Conservation (phyloP, 208 protist genomes). For the Trypanosoma melophagium region DNA sequence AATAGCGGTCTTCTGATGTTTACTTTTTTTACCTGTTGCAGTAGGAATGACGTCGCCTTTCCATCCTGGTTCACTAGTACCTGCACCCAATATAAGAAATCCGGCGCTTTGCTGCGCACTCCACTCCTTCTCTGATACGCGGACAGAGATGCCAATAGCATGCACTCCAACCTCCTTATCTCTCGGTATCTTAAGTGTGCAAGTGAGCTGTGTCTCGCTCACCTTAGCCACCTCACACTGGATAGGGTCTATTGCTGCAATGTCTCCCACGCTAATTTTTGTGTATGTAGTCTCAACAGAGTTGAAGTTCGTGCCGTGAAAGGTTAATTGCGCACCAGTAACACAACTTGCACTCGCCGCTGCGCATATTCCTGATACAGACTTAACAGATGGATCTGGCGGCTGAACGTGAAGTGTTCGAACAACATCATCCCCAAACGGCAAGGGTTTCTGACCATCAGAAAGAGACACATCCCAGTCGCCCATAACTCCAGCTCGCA, state of each 20-base stretch:
- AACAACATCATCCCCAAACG: background rate
- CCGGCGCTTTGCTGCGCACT: conserved; percentile 6
- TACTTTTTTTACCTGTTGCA: conserved; percentile 1
- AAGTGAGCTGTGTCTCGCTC: conserved; percentile 8
- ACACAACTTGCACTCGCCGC: conserved; percentile 16
- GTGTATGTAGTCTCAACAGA: conserved; percentile 5
- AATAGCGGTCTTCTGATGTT: conserved; percentile 6
- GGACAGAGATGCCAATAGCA: background rate
- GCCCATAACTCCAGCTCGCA: background rate
- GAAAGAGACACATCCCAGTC: conserved; percentile 8
- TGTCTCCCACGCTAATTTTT: conserved; percentile 1
- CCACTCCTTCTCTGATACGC: conserved; percentile 19
- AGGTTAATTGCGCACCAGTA: conserved; percentile 15
- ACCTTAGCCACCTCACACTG: conserved; percentile 9
- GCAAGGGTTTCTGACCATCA: background rate
- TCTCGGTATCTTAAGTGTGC: conserved; percentile 9
- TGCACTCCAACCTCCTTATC: conserved; percentile 4
- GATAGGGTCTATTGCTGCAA: background rate
- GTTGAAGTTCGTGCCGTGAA: conserved; percentile 22
- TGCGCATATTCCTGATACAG: conserved; percentile 9
- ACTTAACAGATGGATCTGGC: conserved; percentile 4
- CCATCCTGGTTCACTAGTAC: conserved; percentile 5
- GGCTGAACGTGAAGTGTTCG: conserved; percentile 1
- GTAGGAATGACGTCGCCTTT: background rate
- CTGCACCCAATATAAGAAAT: conserved; percentile 24